These are phyloP conservation scores for Sordariomycetes sp. DNA, from an alignment of 2,329 filamentous ascomycete species.

Conservation along the genomic window DNA sequence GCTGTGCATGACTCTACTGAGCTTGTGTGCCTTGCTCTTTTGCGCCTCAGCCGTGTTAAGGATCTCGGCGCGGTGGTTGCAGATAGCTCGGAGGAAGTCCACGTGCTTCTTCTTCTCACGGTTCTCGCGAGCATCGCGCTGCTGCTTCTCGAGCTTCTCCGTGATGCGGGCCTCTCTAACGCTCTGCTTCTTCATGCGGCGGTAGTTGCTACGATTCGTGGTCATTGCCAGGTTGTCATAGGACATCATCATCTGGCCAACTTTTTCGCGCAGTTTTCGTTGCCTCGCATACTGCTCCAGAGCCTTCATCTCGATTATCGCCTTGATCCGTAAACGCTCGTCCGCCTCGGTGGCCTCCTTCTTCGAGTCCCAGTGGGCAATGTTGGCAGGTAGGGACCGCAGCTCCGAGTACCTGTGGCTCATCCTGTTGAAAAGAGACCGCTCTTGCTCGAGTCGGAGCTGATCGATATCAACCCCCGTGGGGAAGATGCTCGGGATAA, in stretches of 20 bases:
- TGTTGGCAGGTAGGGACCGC: constrained; percentile 69
- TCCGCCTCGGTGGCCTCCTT: constrained; percentile 57
- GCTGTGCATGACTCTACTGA: constrained; percentile 75
- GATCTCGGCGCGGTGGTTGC: constrained; percentile 70
- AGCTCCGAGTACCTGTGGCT: constrained; percentile 73
- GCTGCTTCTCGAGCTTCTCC: constrained; percentile 97
- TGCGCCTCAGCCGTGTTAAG: constrained; percentile 52
- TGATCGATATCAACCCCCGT: constrained; percentile 80
- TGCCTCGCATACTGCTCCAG: constrained; percentile 82
- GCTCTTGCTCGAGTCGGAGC: constrained; percentile 73
- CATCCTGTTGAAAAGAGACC: constrained; percentile 82
- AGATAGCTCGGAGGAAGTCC: constrained; percentile 80
- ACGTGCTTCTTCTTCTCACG: constrained; percentile 96
- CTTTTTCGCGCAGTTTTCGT: constrained; percentile 68
- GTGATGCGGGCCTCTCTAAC: constrained; percentile 91
- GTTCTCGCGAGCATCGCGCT: constrained; percentile 87
- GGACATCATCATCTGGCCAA: constrained; percentile 85
- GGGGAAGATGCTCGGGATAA: constrained; percentile 81
- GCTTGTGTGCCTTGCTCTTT: constrained; percentile 65
- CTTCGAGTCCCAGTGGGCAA: constrained; percentile 75
- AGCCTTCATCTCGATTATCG: constrained; percentile 91
- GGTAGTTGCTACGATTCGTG: constrained; percentile 80
- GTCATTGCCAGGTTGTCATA: constrained; percentile 97
- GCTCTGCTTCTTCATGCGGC: constrained; percentile 94
- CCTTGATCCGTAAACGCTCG: constrained; percentile 73